Base-by-base conservation (phyloP, 768 basidiomycete genomes). In the Rubroboletus satanas region DNA sequence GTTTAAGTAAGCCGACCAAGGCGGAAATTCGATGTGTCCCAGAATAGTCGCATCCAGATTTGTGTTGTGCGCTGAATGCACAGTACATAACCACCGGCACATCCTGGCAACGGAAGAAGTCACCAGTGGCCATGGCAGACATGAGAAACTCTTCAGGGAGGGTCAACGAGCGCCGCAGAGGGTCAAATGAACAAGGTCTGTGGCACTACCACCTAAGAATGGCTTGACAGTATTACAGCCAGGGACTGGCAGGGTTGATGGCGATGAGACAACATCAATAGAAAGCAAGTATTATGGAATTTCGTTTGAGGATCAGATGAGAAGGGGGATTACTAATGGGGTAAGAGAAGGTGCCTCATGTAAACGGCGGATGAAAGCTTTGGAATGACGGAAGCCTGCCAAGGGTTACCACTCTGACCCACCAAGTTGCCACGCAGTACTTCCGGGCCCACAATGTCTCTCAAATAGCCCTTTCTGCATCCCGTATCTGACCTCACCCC, bases 351-450 rank as follows among this genome's bases (percentile, higher is more conserved):
- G 28, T 35, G 51, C 52, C 53, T 56, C 53, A 46, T 63, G 61
- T 54, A 56, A 45, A 49, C 51, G 50, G 48, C 61, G 63, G 64
- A 32, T 66, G 64, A 64, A 64, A 28, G 55, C 52, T 64, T 55
- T 64, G 42, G 51, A 66, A 50, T 63, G 51, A 64, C 61, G 63
- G 61, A 63, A 62, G 46, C 46, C 1, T 46, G 45, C 45, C 45
- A 46, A 48, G 3, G 23, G 57, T 60, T 60, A 51, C 64, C 57
- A 45, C 49, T 37, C 36, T 31, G 3, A 12, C 21, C 49, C 49
- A 26, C 53, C 17, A 52, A 54, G 46, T 56, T 49, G 9, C 54
- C 61, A 56, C 61, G 56, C 45, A 28, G n/a, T 12, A 28, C 26
- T 21, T 26, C 42, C 26, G 26, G 29, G 17, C 45, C 5, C 54